Base-by-base conservation (phyloP, 2,329 filamentous ascomycete genomes). In the Aspergillus amoenus region DNA sequence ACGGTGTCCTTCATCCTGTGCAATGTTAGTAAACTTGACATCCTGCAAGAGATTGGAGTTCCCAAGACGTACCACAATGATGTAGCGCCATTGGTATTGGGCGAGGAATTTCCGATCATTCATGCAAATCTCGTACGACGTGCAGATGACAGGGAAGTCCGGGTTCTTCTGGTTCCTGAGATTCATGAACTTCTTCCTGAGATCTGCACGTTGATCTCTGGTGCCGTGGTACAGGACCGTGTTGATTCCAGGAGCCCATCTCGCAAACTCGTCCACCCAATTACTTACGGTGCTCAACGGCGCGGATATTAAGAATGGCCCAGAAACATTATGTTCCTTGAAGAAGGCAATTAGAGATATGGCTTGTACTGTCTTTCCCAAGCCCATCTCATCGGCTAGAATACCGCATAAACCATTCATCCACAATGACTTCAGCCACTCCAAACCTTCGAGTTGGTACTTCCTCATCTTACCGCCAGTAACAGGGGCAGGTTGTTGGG, bases 111-210 rank as follows among this genome's bases (percentile, higher is more conserved):
- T 88, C 39, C 90, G 86, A 70, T 99, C 94, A 66, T 91, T 88
- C 76, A 99, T 88, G 53, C 95, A 93, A 70, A 99, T 97, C 70
- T 99, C 94, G 66, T 97, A 97, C 40, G 89, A 95, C 0, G 94
- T 99, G 68, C 93, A 93, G 0, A 97, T 89, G 0, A 99, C 88
- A 0, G 94, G 94, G 60, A 97, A 99, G 45, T 88, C 83, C 1
- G 82, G 77, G 0, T 87, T 83, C 12, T 85, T 83, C 13, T 93
- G 84, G 59, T 91, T 79, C 43, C 83, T 70, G 49, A 77, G 84
- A 70, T 87, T 87, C 67, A 97, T 84, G 40, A 83, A 78, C n/a
- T 84, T 88, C 44, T 79, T 81, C 59, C 92, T 87, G n/a, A 97
- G 84, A 2, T 85, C 80, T 50, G 86, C 87, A n/a, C 94, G 84